phyloP scores from a whole-genome alignment of 2,329 filamentous ascomycete genomes.

The Fusarium pseudonygamai region DNA sequence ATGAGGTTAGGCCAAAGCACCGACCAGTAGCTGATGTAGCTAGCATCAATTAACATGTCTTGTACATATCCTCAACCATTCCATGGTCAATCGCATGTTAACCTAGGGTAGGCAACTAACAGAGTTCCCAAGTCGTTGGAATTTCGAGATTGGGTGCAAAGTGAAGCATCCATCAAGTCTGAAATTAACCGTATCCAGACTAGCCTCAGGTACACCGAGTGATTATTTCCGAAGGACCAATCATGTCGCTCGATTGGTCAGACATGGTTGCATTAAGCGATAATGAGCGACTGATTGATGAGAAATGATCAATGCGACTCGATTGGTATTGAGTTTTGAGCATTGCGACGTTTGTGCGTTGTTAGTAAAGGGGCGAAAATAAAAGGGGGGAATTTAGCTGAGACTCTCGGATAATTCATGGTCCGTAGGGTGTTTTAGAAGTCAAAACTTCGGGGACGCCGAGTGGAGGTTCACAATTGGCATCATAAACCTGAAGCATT shows the following conservation, averaged over 20 bases:
- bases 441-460: not conserved
- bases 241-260: not conserved
- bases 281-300: not conserved
- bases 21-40: rapidly evolving
- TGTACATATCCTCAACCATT: rapidly evolving
- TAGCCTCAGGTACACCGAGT: not conserved
- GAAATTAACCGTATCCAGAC: not conserved
- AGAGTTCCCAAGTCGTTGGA: not conserved
- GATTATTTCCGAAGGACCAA: not conserved
- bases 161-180: not conserved
- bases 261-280: not conserved
- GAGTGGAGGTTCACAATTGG: not conserved
- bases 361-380: not conserved
- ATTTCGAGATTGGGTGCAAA: not conserved
- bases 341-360: not conserved
- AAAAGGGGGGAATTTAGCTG: not conserved
- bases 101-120: too few relatives aligned
- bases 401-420: not conserved
- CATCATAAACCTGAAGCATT: too few relatives aligned
- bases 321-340: not conserved
- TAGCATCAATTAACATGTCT: rapidly evolving
- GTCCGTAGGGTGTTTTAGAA: not conserved
- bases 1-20: too few relatives aligned
- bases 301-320: not conserved
- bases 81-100: rapidly evolving